These are phyloP conservation scores for Mycena vitilis DNA, from an alignment of 768 basidiomycete species.

Conservation along the genomic window DNA sequence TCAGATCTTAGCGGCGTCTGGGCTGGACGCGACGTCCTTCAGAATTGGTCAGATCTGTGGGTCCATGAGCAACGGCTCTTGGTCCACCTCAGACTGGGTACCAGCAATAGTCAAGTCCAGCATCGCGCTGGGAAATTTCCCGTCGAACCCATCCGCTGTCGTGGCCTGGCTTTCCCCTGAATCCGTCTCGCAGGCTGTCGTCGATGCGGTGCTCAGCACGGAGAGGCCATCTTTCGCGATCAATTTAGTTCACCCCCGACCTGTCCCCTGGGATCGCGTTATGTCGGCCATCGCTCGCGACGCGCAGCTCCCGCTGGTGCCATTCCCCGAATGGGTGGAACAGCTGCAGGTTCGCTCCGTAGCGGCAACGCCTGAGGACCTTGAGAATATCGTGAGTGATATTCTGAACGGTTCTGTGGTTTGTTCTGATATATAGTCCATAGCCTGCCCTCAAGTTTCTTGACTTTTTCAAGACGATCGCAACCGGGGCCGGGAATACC, in stretches of 20 bases:
- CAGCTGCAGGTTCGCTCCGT: constrained; percentile 41
- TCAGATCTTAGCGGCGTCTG: constrained; percentile 47
- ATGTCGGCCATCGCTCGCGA: constrained; percentile 40
- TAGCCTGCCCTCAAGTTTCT: constrained; percentile 23
- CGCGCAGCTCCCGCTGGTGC: constrained; percentile 37
- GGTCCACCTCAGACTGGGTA: constrained; percentile 48
- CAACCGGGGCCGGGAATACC: neutral
- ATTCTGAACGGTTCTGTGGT: neutral
- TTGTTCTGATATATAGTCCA: neutral
- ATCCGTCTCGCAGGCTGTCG: constrained; percentile 45
- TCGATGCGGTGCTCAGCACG: constrained; percentile 46
- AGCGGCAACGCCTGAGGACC: constrained; percentile 40
- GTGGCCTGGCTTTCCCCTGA: constrained; percentile 53
- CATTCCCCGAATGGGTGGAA: constrained; percentile 45
- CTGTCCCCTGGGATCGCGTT: constrained; percentile 44
- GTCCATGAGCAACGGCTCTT: constrained; percentile 40
- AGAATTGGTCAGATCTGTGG: constrained; percentile 40
- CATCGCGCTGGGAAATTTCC: constrained; percentile 32
- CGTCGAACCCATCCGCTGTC: constrained; percentile 31
- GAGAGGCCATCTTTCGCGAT: constrained; percentile 39
- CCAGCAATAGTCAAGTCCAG: constrained; percentile 43
- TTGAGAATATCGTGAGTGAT: constrained; percentile 46
- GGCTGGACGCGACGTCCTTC: constrained; percentile 46
- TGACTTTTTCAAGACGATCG: constrained; percentile 10
- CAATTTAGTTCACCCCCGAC: constrained; percentile 53